Evolutionary conservation across 1,284 basidiomycete genomes (phyloP), one percentile per base, ranked within the genome.

Genomic region (Ceratobasidium sp.): DNA sequence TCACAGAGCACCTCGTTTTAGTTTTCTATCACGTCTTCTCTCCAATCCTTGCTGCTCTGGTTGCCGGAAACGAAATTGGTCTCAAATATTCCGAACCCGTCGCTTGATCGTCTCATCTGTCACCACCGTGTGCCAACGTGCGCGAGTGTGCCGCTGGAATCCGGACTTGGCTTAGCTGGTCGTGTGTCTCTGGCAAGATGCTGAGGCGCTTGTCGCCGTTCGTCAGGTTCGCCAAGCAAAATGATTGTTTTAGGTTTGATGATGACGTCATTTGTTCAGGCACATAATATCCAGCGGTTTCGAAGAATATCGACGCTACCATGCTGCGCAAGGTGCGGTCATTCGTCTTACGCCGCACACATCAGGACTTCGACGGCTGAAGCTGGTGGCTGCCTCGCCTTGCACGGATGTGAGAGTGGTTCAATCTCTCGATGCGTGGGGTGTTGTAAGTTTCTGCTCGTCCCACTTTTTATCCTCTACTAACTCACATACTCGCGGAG

Each of bases 11-110:
- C 69, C 20, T n/a, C 79, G 59, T 67, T n/a, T 23, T 80, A 95
- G 94, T 96, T 42, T 87, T 97, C 75, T 97, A 98, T 85, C 98
- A 99, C 83, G 90, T 94, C 0, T 93, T 97, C 87, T 96, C 95
- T 0, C 97, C 97, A 0, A 95, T 99, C 78, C 87, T 99, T 42
- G 94, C 96, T 4, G 89, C 93, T 3, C 87, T 99, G 40, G 97
- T 97, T 83, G 88, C 96, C 7, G 98, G 97, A 13, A 98, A 99
- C 83, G 92, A 90, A 13, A 88, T 98, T 75, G 92, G 99, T 5
- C 87, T 99, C 78, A 99, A 99, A 85, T 97, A 96, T 82, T 96
- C 94, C 0, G 96, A 98, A 82, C 90, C 96, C 77, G 96, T 97
- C 50, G 89, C 95, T 26, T 98, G 96, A 96, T 95, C 94, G 1